phyloP scores from a whole-genome alignment of 2,329 filamentous ascomycete genomes.

The Ceratocystis variospora region DNA sequence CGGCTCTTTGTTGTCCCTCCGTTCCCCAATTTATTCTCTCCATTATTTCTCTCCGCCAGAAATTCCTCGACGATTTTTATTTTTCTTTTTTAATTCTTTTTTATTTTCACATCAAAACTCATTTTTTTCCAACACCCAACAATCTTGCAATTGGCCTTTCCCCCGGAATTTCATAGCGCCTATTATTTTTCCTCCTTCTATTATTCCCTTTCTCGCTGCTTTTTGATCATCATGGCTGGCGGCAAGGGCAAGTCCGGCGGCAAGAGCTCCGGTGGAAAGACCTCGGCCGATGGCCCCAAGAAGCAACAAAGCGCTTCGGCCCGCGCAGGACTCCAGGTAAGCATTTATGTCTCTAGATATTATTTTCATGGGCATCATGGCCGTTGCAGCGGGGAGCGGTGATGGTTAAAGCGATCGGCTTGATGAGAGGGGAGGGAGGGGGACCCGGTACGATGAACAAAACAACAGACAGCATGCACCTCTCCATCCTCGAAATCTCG shows the following conservation, averaged over 20 bases:
- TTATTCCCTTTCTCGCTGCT: not conserved
- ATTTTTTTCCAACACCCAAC: not conserved
- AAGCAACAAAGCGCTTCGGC: constrained; percentile 94
- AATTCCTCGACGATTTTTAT: not conserved
- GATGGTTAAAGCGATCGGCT: not conserved
- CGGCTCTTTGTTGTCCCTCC: not conserved
- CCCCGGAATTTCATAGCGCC: not conserved
- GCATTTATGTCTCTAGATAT: constrained; percentile 27
- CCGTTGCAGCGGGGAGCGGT: not conserved
- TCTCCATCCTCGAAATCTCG: too few species aligned
- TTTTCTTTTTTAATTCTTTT: not conserved
- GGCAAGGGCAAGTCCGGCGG: constrained; percentile 92
- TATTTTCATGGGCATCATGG: not conserved
- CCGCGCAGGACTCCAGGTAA: constrained; percentile 88
- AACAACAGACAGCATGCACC: too few species aligned
- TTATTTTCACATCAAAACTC: not conserved
- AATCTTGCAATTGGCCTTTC: not conserved
- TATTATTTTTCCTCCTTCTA: constrained; percentile 13
- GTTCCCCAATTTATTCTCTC: not conserved
- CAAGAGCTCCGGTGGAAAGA: constrained; percentile 74
- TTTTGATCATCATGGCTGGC: constrained; percentile 46
- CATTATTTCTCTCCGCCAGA: not conserved
- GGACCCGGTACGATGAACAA: too few species aligned
- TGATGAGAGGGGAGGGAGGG: too few species aligned
- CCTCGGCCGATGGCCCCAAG: constrained; percentile 50